Evolutionary conservation across 140 eudicot species (phyloP).

Genomic region (Ambrosia hybrid): DNA sequence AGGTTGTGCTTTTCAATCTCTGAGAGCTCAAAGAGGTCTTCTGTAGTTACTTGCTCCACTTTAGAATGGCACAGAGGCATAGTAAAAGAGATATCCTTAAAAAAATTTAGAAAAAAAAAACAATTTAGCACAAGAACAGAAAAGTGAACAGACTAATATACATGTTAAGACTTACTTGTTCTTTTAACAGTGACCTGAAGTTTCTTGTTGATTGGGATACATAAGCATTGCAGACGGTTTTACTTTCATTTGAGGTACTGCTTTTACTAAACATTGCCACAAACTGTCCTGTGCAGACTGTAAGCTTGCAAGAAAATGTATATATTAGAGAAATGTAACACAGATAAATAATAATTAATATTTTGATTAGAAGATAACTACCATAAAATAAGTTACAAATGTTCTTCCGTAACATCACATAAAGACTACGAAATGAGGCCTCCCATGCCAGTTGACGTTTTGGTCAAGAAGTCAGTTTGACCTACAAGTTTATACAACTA

Average conservation of each 20-base stretch:
- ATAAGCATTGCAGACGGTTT: constrained; percentile 59
- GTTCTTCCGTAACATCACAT: constrained; percentile 67
- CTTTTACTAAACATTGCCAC: constrained; percentile 68
- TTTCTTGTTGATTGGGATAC: constrained; percentile 86
- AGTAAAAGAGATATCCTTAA: constrained; percentile 63
- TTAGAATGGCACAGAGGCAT: constrained; percentile 83
- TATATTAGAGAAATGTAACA: background rate
- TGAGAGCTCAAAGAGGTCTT: constrained; percentile 88
- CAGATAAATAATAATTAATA: background rate
- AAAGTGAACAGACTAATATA: constrained; percentile 1
- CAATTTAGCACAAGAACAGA: constrained; percentile 2
- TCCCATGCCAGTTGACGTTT: constrained; percentile 84
- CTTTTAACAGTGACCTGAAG: constrained; percentile 83
- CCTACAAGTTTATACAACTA: constrained; percentile 36
- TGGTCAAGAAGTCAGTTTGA: constrained; percentile 62
- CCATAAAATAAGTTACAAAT: constrained; percentile 73
- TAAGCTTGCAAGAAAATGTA: constrained; percentile 28
- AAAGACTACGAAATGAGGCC: constrained; percentile 78
- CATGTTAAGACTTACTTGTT: constrained; percentile 55
- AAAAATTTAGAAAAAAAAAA: background rate
- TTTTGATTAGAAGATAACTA: constrained; percentile 21
- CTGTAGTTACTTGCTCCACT: constrained; percentile 73
- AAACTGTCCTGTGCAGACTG: constrained; percentile 84
- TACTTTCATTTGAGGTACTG: constrained; percentile 38
- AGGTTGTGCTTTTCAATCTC: constrained; percentile 76